Percentiles rank a stretch among this genome's conserved stretches.
phyloP scores from a whole-genome alignment of 1,284 basidiomycete genomes.

The Cryptococcus sp. region DNA sequence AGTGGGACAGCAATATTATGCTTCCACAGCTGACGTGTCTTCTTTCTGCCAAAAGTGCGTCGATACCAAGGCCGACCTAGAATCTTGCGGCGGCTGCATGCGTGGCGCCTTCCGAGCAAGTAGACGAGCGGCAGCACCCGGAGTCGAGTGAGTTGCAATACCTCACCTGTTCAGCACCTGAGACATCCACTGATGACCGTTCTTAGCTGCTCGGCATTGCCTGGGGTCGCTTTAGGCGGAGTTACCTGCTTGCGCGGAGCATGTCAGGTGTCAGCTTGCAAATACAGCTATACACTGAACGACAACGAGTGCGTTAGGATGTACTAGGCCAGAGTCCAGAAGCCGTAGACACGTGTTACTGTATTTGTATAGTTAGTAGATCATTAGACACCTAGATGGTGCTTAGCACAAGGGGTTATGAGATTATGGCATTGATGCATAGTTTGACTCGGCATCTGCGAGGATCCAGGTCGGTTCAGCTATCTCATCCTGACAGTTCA shows the following conservation, averaged over 20 bases:
- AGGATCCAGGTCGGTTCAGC: too few relatives aligned
- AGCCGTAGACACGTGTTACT: not conserved
- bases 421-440: too few relatives aligned
- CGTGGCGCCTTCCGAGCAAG: not conserved
- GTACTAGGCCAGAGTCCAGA: too few relatives aligned
- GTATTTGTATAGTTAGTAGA: not conserved
- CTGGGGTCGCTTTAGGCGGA: conserved; percentile 13
- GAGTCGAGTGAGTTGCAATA: conserved; percentile 12
- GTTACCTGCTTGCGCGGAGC: conserved; percentile 12
- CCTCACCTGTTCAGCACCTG: not conserved
- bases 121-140: not conserved
- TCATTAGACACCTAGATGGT: too few relatives aligned
- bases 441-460: too few relatives aligned
- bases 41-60: too few relatives aligned
- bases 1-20: too few relatives aligned
- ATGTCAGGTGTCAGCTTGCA: conserved; percentile 16
- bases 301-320: conserved; percentile 9
- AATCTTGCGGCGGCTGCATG: conserved; percentile 15
- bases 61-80: conserved; percentile 8
- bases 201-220: conserved; percentile 10
- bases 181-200: not conserved
- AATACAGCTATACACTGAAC: conserved; percentile 10
- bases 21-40: too few relatives aligned
- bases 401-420: too few relatives aligned
- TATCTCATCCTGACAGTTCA: too few relatives aligned